Evolutionary conservation across 2,329 filamentous ascomycete species (phyloP).

Genomic region (Neopestalotiopsis sp.): DNA sequence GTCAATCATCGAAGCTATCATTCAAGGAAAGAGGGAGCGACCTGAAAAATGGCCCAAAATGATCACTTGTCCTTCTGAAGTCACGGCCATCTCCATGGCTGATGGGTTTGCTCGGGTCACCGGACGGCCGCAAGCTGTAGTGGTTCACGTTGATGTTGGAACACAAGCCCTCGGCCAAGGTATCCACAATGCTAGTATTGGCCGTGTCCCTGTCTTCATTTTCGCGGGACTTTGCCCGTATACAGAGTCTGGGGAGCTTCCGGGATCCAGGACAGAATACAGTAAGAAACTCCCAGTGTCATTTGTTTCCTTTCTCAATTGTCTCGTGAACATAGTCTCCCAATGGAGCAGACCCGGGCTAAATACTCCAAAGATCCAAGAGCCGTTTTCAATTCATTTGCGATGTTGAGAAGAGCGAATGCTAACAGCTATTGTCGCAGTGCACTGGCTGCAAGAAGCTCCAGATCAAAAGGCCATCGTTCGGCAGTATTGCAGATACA

Average conservation of each 20-base stretch:
- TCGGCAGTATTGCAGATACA: slow-evolving; percentile 74
- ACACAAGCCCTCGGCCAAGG: slow-evolving; percentile 77
- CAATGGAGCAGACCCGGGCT: no score
- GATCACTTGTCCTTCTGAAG: slow-evolving; percentile 68
- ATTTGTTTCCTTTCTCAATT: no score
- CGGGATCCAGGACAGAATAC: slow-evolving; percentile 74
- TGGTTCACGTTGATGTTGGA: slow-evolving; percentile 79
- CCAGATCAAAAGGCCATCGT: slow-evolving; percentile 78
- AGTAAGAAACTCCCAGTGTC: slow-evolving; percentile 34
- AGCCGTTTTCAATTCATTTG: no score
- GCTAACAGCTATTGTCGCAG: slow-evolving; percentile 54
- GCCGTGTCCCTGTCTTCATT: slow-evolving; percentile 73
- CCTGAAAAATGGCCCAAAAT: slow-evolving; percentile 66
- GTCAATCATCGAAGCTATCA: slow-evolving; percentile 74
- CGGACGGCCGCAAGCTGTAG: slow-evolving; percentile 71
- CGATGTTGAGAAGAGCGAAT: no score
- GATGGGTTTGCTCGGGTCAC: slow-evolving; percentile 75
- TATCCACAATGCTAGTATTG: slow-evolving; percentile 75
- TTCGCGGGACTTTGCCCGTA: slow-evolving; percentile 77
- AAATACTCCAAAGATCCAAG: no score
- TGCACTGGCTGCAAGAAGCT: slow-evolving; percentile 81
- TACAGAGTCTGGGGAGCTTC: slow-evolving; percentile 74
- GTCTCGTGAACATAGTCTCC: no score
- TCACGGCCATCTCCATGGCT: slow-evolving; percentile 79
- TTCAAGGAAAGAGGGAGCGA: slow-evolving; percentile 73